These are phyloP conservation scores for Fistulinella prunicolor DNA, from an alignment of 768 basidiomycete genomes.

Conservation along the genomic window DNA sequence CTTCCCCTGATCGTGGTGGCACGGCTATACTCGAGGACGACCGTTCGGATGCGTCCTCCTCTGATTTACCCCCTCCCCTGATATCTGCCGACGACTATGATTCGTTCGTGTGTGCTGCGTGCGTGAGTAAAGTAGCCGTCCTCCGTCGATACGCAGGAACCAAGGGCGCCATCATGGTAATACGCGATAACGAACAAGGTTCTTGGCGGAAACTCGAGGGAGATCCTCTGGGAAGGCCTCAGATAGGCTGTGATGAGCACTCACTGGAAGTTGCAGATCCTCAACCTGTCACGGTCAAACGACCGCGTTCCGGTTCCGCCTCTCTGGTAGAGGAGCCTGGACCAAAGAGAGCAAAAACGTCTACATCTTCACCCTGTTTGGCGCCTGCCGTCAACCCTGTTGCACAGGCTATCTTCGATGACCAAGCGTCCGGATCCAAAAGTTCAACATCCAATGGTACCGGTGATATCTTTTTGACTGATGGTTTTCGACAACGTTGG, in stretches of 20 bases:
- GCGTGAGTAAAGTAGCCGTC: slow-evolving; percentile 54
- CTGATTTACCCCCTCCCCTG: slow-evolving; percentile 64
- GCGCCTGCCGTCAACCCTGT: slow-evolving; percentile 50
- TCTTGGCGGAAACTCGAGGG: slow-evolving; percentile 55
- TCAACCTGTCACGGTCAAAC: slow-evolving; percentile 37
- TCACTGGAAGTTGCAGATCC: slow-evolving; percentile 26
- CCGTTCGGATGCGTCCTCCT: slow-evolving; percentile 60
- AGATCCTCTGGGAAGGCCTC: slow-evolving; percentile 5
- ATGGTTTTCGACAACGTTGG: slow-evolving; percentile 77
- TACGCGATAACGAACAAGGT: slow-evolving; percentile 44
- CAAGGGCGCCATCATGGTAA: slow-evolving; percentile 62
- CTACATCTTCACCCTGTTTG: slow-evolving; percentile 43
- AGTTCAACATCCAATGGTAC: slow-evolving; percentile 40
- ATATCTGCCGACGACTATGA: slow-evolving; percentile 72
- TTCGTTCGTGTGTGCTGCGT: slow-evolving; percentile 66
- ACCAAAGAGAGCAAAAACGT: slow-evolving; percentile 45
- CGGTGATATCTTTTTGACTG: slow-evolving; percentile 74
- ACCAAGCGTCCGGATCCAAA: slow-evolving; percentile 9
- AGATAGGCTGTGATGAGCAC: slow-evolving; percentile 10
- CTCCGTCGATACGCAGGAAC: slow-evolving; percentile 68
- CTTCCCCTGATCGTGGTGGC: slow-evolving; percentile 26
- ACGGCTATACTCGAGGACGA: slow-evolving; percentile 40
- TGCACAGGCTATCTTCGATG: slow-evolving; percentile 44
- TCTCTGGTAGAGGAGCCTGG: slow-evolving; percentile 32
- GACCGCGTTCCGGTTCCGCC: slow-evolving; percentile 33